Base-by-base conservation (phyloP, 2,329 filamentous ascomycete species). In the Pestalotiopsis sp. region DNA sequence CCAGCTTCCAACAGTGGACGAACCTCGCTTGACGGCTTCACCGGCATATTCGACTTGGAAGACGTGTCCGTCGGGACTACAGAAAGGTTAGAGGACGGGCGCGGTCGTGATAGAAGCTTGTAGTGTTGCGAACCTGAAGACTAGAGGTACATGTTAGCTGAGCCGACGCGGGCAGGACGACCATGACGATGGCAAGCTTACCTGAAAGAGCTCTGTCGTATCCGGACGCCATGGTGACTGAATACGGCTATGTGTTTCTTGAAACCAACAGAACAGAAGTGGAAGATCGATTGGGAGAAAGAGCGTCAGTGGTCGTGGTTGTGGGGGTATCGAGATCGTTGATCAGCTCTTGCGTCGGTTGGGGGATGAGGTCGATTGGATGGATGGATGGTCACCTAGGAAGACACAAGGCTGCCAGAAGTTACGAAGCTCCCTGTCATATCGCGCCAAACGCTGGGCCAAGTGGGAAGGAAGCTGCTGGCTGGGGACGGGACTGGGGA, bases 31-130 rank as follows among this genome's bases (percentile, higher is more conserved):
- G 74, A 99, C 96, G 74, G 96, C 96, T 85, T 99, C 96, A 74
- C 97, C 92, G 67, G 96, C 96, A 88, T 99, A 99, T 88, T 99
- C 96, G 78, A 99, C 96, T 84, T 99, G 96, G 85, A 99, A 99
- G 77, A 99, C 96, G 86, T 99, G 96, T 83, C 96, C 96, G 84
- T 99, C 96, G 78, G 96, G 96, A 89, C 95, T 98, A 78, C 62
- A 68, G 61, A 61, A n/a, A 52, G 79, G 44, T 91, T 81, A 90
- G 84, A 75, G 71, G 68, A 65, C 24, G 69, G 62, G 68, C 60
- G 44, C 65, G 57, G 30, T 35, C 39, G 61, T 40, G 64, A 62
- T 52, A 52, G 3, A 65, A 59, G 24, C 38, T 52, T 40, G 24
- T 65, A 67, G 39, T 59, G 70, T 65, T 73, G 81, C 84, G 73